These are phyloP conservation scores for Xylaria polymorpha DNA, from an alignment of 2,329 filamentous ascomycete species.

Conservation along the genomic window DNA sequence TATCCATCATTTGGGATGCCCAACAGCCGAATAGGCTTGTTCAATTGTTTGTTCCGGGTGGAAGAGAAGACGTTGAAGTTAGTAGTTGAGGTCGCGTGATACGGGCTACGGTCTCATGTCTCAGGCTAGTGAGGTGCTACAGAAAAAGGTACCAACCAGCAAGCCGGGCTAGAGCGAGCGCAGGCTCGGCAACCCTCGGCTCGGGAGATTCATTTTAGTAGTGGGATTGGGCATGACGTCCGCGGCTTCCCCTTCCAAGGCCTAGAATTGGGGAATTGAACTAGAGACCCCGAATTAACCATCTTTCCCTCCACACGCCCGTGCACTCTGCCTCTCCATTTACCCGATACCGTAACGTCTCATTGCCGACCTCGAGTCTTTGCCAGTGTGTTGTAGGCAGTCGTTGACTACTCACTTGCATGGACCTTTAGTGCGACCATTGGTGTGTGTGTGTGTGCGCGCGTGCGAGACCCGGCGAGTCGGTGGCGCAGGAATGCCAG, in stretches of 20 bases:
- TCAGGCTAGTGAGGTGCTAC: constrained; percentile 6
- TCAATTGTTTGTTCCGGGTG: too few relatives aligned
- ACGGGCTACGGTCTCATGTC: too few relatives aligned
- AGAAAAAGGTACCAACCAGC: not conserved
- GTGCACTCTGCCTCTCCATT: constrained; percentile 27
- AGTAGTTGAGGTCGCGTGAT: not conserved
- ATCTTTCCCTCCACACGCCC: constrained; percentile 17
- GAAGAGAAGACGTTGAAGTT: too few relatives aligned
- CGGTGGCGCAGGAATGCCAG: constrained; percentile 62
- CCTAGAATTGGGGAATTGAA: too few relatives aligned
- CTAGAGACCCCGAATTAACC: constrained; percentile 25
- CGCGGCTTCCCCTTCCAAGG: constrained; percentile 35
- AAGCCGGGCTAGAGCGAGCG: constrained; percentile 18
- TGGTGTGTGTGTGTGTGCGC: not conserved
- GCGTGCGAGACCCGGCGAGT: constrained; percentile 30
- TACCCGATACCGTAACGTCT: constrained; percentile 18
- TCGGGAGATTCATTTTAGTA: constrained; percentile 30
- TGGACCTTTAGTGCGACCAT: constrained; percentile 30
- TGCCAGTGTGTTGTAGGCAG: not conserved
- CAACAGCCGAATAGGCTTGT: too few relatives aligned
- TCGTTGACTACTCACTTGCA: constrained; percentile 14
- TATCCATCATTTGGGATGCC: too few relatives aligned
- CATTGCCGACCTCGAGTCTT: not conserved
- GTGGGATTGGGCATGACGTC: constrained; percentile 44
- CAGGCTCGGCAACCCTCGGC: constrained; percentile 49